A percentile compares a stretch with the other conserved stretches of the same genome.
Evolutionary conservation across 306 rosid genomes (phyloP).

Genomic region (Ormosia semicastrata): DNA sequence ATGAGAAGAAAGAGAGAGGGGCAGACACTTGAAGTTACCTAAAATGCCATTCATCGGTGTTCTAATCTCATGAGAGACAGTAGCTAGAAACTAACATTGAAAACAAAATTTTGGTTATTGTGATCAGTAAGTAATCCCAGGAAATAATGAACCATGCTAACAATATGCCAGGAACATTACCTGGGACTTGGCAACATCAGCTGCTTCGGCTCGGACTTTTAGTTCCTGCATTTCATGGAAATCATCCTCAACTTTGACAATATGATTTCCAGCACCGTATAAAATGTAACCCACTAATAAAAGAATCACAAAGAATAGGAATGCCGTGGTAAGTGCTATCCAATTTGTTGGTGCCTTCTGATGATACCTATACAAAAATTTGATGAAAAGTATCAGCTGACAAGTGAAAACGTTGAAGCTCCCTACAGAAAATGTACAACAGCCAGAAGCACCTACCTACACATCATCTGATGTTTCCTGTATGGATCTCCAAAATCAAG

Average conservation of each 20-base stretch:
- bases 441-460: constrained; percentile 65
- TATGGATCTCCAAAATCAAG: constrained; percentile 98
- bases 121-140: constrained; percentile 10
- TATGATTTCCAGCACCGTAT: constrained; percentile 90
- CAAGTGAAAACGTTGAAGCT: constrained; percentile 7
- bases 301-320: constrained; percentile 77
- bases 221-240: constrained; percentile 70
- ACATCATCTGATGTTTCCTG: constrained; percentile 90
- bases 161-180: constrained; percentile 40
- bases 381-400: constrained; percentile 24
- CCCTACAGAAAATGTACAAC: not conserved
- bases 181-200: constrained; percentile 97
- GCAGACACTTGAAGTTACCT: constrained; percentile 47
- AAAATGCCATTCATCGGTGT: constrained; percentile 99
- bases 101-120: constrained; percentile 13
- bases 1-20: not conserved
- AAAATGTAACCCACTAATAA: constrained; percentile 83
- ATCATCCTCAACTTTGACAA: constrained; percentile 94
- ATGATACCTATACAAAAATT: constrained; percentile 71
- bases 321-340: constrained; percentile 66
- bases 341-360: constrained; percentile 81
- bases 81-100: constrained; percentile 83
- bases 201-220: constrained; percentile 89
- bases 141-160: constrained; percentile 17
- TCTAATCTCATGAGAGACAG: constrained; percentile 97